Percentiles rank a stretch among this genome's conserved stretches.
These are phyloP conservation scores for Hypocrella siamensis DNA, from an alignment of 2,329 filamentous ascomycete genomes.

Conservation along the genomic window DNA sequence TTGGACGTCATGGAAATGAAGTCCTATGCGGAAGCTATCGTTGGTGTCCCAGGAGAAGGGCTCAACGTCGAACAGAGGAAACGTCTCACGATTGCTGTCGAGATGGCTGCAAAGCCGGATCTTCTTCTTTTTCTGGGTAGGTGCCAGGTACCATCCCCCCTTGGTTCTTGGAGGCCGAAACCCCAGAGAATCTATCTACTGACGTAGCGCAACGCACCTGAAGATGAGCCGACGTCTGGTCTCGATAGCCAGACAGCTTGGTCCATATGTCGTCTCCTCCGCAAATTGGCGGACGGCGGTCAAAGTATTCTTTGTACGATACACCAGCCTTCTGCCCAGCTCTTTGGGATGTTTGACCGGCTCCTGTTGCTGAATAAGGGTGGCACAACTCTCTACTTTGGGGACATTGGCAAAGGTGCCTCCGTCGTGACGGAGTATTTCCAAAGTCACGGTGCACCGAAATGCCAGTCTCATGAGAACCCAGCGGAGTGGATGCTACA, in stretches of 20 bases:
- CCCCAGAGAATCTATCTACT: no score
- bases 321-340: slow-evolving; percentile 36
- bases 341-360: slow-evolving; percentile 42
- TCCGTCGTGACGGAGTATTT: slow-evolving; percentile 46
- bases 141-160: no score
- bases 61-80: slow-evolving; percentile 48
- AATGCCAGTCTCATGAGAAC: slow-evolving; percentile 47
- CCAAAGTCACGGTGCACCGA: slow-evolving; percentile 43
- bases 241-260: slow-evolving; percentile 49
- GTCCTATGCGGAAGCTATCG: slow-evolving; percentile 49
- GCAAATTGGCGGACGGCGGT: slow-evolving; percentile 40
- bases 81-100: slow-evolving; percentile 45
- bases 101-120: slow-evolving; percentile 39
- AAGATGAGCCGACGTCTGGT: slow-evolving; percentile 43
- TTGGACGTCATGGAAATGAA: slow-evolving; percentile 52
- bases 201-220: no score
- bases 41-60: slow-evolving; percentile 45
- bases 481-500: slow-evolving; percentile 64
- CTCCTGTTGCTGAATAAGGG: slow-evolving; percentile 48
- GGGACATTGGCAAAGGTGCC: slow-evolving; percentile 46
- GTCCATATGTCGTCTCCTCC: slow-evolving; percentile 45
- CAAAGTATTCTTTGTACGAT: slow-evolving; percentile 40
- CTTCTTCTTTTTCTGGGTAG: slow-evolving; percentile 46
- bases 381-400: slow-evolving; percentile 55
- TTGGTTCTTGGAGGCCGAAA: no score